phyloP scores from a whole-genome alignment of 2,329 filamentous ascomycete species.

The Cryoendolithus antarcticus region DNA sequence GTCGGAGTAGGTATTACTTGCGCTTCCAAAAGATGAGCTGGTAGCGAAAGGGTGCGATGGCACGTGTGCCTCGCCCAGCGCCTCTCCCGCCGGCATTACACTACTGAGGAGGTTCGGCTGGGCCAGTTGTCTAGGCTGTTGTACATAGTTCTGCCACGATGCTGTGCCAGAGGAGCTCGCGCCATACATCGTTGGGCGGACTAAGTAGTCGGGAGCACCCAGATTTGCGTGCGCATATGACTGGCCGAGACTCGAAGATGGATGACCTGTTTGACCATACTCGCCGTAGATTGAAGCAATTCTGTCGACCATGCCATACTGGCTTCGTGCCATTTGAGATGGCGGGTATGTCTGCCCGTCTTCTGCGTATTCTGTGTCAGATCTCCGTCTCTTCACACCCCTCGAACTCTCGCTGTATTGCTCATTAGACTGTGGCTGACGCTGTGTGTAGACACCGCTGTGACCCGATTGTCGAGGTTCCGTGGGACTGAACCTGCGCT shows the following conservation, averaged over 20 bases:
- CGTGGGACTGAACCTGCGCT: slow-evolving; percentile 6
- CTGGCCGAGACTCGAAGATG: slow-evolving; percentile 3
- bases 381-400: slow-evolving; percentile 14
- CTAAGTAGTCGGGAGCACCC: not conserved
- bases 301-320: slow-evolving; percentile 1
- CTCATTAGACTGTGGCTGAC: slow-evolving; percentile 3
- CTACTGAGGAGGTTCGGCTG: no score
- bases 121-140: slow-evolving; percentile 2
- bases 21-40: no score
- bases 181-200: not conserved
- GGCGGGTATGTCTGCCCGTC: slow-evolving; percentile 1
- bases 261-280: slow-evolving; percentile 2
- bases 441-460: slow-evolving; percentile 2
- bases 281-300: slow-evolving; percentile 1
- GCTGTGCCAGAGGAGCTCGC: slow-evolving; percentile 1
- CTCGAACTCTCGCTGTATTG: slow-evolving; percentile 11
- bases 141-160: slow-evolving; percentile 4
- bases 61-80: no score
- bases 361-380: slow-evolving; percentile 14
- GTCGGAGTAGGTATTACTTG: slow-evolving; percentile 4
- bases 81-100: no score
- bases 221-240: slow-evolving; percentile 1
- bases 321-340: slow-evolving; percentile 4
- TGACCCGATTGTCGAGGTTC: slow-evolving; percentile 10
- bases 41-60: slow-evolving; percentile 4